Conservation (phyloP, 257 asterid genomes). For the Thymus mandschuricus region DNA sequence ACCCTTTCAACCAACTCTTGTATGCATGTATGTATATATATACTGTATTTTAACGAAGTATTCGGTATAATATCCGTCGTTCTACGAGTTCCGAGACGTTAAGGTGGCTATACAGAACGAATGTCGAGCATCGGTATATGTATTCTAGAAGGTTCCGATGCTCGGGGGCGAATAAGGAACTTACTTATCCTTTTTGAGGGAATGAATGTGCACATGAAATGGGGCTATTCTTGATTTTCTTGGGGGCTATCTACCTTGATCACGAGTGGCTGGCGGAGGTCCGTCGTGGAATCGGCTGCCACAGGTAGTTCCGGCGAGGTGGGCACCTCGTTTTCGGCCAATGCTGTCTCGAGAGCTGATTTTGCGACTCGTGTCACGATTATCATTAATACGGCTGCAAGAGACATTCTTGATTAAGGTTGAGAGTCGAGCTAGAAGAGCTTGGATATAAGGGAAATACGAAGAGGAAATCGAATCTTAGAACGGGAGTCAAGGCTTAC, state of each 20-base stretch:
- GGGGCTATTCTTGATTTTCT: constrained; percentile 45
- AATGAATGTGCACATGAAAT: constrained; percentile 45
- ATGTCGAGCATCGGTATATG: constrained; percentile 30
- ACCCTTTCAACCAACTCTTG: neutral
- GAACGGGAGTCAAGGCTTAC: constrained; percentile 44
- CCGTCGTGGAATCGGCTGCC: constrained; percentile 35
- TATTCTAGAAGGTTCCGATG: too few relatives aligned
- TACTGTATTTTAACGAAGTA: neutral
- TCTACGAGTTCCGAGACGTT: constrained; percentile 9
- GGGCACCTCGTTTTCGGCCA: constrained; percentile 60
- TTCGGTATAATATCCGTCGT: neutral
- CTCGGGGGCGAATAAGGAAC: neutral
- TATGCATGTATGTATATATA: neutral
- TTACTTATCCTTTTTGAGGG: neutral
- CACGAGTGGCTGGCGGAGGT: constrained; percentile 61
- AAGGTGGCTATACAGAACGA: constrained; percentile 50
- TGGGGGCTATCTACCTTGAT: constrained; percentile 52
- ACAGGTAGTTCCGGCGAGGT: constrained; percentile 41
- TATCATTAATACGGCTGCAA: constrained; percentile 60
- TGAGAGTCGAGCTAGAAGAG: neutral
- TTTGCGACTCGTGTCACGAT: constrained; percentile 71
- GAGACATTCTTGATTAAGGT: neutral
- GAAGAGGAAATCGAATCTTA: neutral
- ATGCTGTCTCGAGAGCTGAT: constrained; percentile 64
- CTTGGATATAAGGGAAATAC: neutral